Base-by-base conservation (phyloP, 2,329 filamentous ascomycete genomes). In the Cladosporium austrohemisphaericum region DNA sequence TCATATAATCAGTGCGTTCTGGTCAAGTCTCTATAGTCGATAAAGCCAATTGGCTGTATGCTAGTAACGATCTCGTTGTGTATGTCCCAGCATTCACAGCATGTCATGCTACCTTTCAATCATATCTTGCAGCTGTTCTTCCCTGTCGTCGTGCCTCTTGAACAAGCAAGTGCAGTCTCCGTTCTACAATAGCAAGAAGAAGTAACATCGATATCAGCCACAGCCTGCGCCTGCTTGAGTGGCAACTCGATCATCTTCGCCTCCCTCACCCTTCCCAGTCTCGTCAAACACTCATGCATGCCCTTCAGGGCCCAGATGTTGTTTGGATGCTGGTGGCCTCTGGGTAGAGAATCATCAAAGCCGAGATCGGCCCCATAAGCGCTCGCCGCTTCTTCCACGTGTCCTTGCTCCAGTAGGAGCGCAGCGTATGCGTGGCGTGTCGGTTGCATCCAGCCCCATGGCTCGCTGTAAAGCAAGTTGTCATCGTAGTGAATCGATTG, bases 361-460 rank as follows among this genome's bases (percentile, higher is more conserved):
- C 70, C 70, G 11, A 73, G 57, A 57, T 73, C 70, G 5, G 65
- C 70, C 13, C 57, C 63, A 36, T 71, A 71, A 9, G 64, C 64
- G 7, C 58, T 55, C 11, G 62, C 58, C 5, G 71, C 70, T 44
- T 71, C 66, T 46, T 68, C 62, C 4, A 69, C 54, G 18, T 38
- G 41, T 0, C 76, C 79, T 58, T 85, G 83, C 60, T 88, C 85
- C 1, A 86, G 70, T 16, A 86, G 62, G 3, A 89, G 69, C 0
- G 84, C 85, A 0, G 80, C 84, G 29, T 81, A 81, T 0, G 84
- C 84, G 63, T 88, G 85, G 1, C 84, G 73, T 0, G 80, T 77
- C 0, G 85, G 85, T 59, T 86, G 83, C 84, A 88, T 88, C 84
- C 85, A 88, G 0, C 82, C 84, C 84, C 84, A 88, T 0, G 85